Evolutionary conservation across 345 rosid genomes (phyloP).

Genomic region (Tarenaya hassleriana): DNA sequence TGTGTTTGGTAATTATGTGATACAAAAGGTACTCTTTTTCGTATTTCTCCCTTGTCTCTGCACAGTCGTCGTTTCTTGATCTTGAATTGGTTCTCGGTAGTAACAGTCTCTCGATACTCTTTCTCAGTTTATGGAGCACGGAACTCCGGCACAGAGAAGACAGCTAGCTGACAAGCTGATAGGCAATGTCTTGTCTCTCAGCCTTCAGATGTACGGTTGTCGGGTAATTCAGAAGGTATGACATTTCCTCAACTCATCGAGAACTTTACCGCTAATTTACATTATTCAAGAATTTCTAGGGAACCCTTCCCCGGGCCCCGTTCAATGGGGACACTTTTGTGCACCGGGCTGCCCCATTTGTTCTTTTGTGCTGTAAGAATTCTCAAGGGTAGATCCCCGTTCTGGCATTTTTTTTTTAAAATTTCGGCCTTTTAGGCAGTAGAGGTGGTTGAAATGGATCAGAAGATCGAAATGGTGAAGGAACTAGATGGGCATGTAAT

Average conservation of each 20-base stretch:
- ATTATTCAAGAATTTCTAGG: too few relatives aligned
- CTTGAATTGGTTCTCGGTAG: slow-evolving; percentile 7
- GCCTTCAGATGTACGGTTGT: slow-evolving; percentile 75
- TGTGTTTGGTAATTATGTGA: slow-evolving; percentile 77
- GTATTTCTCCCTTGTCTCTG: background rate
- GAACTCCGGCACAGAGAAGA: slow-evolving; percentile 47
- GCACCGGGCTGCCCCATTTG: too few relatives aligned
- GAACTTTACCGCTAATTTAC: too few relatives aligned
- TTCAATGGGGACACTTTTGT: too few relatives aligned
- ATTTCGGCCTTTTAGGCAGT: slow-evolving; percentile 67
- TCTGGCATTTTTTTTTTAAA: too few relatives aligned
- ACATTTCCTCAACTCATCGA: too few relatives aligned
- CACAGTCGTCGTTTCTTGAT: background rate
- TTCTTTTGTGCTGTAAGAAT: too few relatives aligned
- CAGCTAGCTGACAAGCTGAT: slow-evolving; percentile 56
- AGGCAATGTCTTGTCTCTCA: slow-evolving; percentile 52
- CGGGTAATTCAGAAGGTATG: slow-evolving; percentile 78
- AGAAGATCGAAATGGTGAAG: slow-evolving; percentile 48
- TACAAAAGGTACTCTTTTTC: slow-evolving; percentile 59
- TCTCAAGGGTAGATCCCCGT: too few relatives aligned
- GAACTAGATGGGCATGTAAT: slow-evolving; percentile 76
- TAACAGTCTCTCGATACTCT: background rate
- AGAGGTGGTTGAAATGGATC: slow-evolving; percentile 67
- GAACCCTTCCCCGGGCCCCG: too few relatives aligned
- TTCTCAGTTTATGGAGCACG: slow-evolving; percentile 57